phyloP scores from a whole-genome alignment of 179 eudicot genomes.

The Silene vulgaris region DNA sequence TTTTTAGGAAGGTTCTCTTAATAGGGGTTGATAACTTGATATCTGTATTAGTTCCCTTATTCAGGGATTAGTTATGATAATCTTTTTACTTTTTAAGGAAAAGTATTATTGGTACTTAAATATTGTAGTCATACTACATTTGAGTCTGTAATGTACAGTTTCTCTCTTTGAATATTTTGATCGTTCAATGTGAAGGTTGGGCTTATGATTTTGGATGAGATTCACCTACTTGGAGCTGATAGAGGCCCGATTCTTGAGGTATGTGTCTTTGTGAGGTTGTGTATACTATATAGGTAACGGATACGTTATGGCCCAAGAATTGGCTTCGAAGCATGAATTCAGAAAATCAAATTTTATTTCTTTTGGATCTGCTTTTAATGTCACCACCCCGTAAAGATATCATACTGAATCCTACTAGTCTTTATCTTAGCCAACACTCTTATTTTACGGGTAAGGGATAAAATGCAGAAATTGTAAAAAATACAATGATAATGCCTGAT shows the following conservation, averaged over 20 bases:
- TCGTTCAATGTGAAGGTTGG: constrained; percentile 60
- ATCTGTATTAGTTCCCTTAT: neutral
- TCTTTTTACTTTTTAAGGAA: neutral
- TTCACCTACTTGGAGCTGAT: constrained; percentile 97
- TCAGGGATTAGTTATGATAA: neutral
- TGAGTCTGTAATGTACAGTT: neutral
- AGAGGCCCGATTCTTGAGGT: constrained; percentile 99
- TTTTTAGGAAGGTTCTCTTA: neutral
- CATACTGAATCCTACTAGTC: too few species aligned
- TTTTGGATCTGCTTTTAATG: too few species aligned
- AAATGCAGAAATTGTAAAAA: neutral
- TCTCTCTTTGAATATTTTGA: constrained; percentile 18
- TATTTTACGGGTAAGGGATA: neutral
- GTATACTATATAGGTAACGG: neutral
- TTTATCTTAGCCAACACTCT: neutral
- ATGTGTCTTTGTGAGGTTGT: constrained; percentile 9
- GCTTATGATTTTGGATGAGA: constrained; percentile 95
- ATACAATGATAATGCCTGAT: neutral
- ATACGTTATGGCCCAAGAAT: neutral
- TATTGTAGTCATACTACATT: neutral
- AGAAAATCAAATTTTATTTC: neutral
- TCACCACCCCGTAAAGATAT: too few species aligned
- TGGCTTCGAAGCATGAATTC: neutral
- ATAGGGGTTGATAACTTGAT: neutral
- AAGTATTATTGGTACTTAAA: neutral